These are phyloP conservation scores for Aureobasidium sp. DNA, from an alignment of 2,329 filamentous ascomycete genomes.

Conservation along the genomic window DNA sequence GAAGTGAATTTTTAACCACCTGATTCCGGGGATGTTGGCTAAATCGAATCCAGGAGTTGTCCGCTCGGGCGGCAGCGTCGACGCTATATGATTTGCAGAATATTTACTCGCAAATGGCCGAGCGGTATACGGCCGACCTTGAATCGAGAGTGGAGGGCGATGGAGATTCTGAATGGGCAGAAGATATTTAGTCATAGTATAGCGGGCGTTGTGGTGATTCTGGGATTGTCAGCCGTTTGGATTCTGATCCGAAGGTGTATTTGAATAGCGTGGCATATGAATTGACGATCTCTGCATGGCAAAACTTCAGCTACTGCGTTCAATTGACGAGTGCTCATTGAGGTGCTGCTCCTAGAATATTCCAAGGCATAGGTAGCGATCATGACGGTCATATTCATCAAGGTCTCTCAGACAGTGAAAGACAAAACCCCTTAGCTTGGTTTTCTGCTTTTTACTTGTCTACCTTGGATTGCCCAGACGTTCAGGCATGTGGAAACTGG, in stretches of 20 bases:
- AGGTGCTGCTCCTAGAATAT: rapidly evolving
- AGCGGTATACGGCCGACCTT: background rate
- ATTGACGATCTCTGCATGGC: background rate
- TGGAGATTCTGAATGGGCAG: background rate
- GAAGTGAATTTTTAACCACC: background rate
- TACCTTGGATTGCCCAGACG: too few species aligned
- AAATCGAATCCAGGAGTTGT: background rate
- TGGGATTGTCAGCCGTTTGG: background rate
- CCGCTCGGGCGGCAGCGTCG: background rate
- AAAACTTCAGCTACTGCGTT: background rate
- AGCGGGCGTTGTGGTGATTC: background rate
- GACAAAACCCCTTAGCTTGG: background rate
- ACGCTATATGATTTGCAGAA: background rate
- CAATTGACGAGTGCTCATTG: background rate
- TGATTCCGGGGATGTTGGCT: background rate
- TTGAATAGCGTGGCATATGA: background rate
- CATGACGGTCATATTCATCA: background rate
- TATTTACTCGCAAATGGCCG: background rate
- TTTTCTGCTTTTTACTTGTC: background rate
- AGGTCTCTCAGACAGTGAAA: too few species aligned
- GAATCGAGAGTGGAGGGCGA: background rate
- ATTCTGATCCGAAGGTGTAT: background rate
- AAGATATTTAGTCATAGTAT: background rate
- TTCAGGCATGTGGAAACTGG: too few species aligned
- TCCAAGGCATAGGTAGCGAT: background rate